These are phyloP conservation scores for Cercospora citrullina DNA, from an alignment of 2,329 filamentous ascomycete species.

Conservation along the genomic window DNA sequence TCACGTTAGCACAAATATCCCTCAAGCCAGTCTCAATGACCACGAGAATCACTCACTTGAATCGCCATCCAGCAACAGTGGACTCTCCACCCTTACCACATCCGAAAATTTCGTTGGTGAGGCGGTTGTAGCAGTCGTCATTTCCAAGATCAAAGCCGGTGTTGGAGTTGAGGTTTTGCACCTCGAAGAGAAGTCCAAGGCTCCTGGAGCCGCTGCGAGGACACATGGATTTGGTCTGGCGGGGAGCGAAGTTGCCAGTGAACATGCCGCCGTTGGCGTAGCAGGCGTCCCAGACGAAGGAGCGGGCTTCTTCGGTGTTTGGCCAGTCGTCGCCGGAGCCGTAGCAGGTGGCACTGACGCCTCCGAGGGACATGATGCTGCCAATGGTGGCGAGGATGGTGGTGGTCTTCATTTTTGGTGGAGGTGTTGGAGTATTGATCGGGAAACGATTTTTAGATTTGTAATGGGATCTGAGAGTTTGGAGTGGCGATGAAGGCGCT, in stretches of 20 bases:
- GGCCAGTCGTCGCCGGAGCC: slow-evolving; percentile 15
- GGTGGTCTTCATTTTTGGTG: slow-evolving; percentile 1
- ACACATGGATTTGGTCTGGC: slow-evolving; percentile 24
- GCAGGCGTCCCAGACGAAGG: slow-evolving; percentile 20
- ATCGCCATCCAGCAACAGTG: background rate
- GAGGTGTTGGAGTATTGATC: background rate
- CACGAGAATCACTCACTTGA: background rate
- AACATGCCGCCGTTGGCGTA: slow-evolving; percentile 21
- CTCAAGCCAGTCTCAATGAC: background rate
- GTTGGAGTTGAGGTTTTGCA: slow-evolving; percentile 21
- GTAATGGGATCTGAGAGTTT: background rate
- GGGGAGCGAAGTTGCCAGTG: slow-evolving; percentile 21
- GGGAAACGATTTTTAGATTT: background rate
- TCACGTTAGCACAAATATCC: background rate
- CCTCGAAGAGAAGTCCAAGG: slow-evolving; percentile 17
- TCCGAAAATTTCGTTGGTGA: slow-evolving; percentile 20
- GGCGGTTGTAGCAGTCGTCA: slow-evolving; percentile 22
- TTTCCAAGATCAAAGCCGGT: slow-evolving; percentile 19
- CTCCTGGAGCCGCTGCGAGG: slow-evolving; percentile 6
- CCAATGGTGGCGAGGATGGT: background rate
- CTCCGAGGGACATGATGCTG: background rate
- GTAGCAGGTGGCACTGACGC: slow-evolving; percentile 16
- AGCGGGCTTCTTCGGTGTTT: slow-evolving; percentile 12
- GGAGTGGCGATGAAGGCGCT: background rate
- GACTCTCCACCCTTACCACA: background rate